A percentile compares a stretch with the other conserved stretches of the same genome.
These are phyloP conservation scores for Ustilago tritici DNA, from an alignment of 1,284 basidiomycete genomes.

Conservation along the genomic window DNA sequence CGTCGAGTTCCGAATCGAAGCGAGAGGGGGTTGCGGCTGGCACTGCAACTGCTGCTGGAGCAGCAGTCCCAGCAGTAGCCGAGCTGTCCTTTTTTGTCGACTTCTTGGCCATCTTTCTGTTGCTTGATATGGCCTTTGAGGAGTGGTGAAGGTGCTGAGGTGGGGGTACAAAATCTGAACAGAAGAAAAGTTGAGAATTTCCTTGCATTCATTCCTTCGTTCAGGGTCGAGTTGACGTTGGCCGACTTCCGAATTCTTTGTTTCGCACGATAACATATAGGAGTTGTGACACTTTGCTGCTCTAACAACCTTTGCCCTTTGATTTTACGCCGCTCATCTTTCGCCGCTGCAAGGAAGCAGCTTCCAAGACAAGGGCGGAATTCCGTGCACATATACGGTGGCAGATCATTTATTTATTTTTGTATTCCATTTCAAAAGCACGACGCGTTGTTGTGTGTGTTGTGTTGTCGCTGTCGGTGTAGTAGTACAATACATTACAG, in stretches of 20 bases:
- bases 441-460: conserved; percentile 12
- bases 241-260: conserved; percentile 10
- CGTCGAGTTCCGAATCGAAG: conserved; percentile 65
- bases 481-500: not conserved
- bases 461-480: not conserved
- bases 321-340: too few species aligned
- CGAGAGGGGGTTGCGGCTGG: conserved; percentile 12
- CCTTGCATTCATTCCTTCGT: not conserved
- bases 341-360: not conserved
- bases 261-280: not conserved
- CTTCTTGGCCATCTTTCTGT: conserved; percentile 35
- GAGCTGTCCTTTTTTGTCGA: conserved; percentile 13
- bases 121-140: not conserved
- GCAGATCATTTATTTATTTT: not conserved
- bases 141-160: not conserved
- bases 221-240: not conserved
- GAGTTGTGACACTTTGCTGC: too few species aligned
- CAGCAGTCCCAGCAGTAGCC: not conserved
- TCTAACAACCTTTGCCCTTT: too few species aligned
- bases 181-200: conserved; percentile 16
- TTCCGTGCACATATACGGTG: not conserved
- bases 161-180: not conserved
- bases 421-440: conserved; percentile 9
- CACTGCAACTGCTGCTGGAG: not conserved
- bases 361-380: not conserved